Base-by-base conservation (phyloP, 371 early-diverging fungal species). In the Zopfochytrium polystomum region DNA sequence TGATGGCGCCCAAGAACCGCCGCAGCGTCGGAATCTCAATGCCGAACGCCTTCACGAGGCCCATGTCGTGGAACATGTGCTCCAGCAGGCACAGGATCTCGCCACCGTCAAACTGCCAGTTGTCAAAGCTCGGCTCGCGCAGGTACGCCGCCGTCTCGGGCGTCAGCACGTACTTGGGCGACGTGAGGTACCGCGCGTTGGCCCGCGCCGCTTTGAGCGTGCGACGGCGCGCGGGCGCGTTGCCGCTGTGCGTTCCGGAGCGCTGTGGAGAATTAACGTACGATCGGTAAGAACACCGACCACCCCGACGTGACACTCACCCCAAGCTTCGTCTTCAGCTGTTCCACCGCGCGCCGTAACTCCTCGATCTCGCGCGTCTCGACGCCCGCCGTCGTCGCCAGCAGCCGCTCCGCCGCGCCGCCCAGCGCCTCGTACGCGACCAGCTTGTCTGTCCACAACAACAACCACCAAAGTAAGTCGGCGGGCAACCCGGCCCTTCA, bases 41-140 rank as follows among this genome's bases (percentile, higher is more conserved):
- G 52, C 72, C 67, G 64, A 72, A 80, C 50, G 53, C 57, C 20
- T 64, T 52, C 2, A 81, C 38, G 20, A 78, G 52, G 5, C 66
- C 72, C 43, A 80, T 53, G 42, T 80, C 79, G 27, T 26, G 52
- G 55, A 79, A 81, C 65, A 80, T 78, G 63, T 65, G 61, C 53
- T 72, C 79, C 15, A 81, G 46, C 22, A 81, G 65, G 0, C 63
- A 70, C 20, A 73, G 32, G 56, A 80, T 62, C 59, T 75, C 79
- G 55, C 67, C 55, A 11, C 77, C 80, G 45, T 75, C 60, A 69
- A 68, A 79, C 49, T 72, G 59, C 82, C 80, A 80, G 32, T 64
- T 67, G 62, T 81, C 76, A 34, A 81, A 81, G 6, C 62, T 68
- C 29, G 77, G 73, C 32, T 58, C 45, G 45, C 75, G 73, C 13